These are phyloP conservation scores for Verbena officinalis DNA, from an alignment of 257 asterid species.

Conservation along the genomic window DNA sequence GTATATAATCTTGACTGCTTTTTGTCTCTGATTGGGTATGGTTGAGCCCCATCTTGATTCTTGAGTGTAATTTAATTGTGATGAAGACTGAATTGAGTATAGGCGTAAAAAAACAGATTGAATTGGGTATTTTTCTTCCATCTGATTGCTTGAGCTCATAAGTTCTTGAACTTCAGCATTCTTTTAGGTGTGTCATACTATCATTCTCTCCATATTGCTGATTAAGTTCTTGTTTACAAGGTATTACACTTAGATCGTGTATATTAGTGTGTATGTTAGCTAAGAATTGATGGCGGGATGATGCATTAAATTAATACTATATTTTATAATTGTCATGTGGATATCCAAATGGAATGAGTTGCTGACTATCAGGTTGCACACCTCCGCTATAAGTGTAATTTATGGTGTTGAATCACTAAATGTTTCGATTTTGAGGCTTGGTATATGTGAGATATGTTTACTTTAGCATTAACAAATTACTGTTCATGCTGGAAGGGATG, in stretches of 20 bases:
- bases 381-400: neutral
- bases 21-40: neutral
- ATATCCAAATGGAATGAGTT: neutral
- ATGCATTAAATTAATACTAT: neutral
- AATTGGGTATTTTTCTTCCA: neutral
- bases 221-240: neutral
- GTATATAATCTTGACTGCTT: neutral
- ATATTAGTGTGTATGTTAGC: neutral
- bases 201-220: neutral
- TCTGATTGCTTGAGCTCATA: neutral
- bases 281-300: neutral
- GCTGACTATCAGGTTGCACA: neutral
- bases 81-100: too few species aligned
- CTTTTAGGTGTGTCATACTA: slow-evolving; percentile 10
- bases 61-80: slow-evolving; percentile 28
- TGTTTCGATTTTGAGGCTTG: neutral
- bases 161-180: neutral
- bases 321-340: neutral
- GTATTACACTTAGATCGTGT: neutral
- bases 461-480: neutral
- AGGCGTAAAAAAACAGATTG: too few species aligned
- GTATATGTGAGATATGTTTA: neutral
- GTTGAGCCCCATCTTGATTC: neutral
- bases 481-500: neutral
- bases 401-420: neutral